These are phyloP conservation scores for Crucibulum laeve DNA, from an alignment of 768 basidiomycete genomes.

Conservation along the genomic window DNA sequence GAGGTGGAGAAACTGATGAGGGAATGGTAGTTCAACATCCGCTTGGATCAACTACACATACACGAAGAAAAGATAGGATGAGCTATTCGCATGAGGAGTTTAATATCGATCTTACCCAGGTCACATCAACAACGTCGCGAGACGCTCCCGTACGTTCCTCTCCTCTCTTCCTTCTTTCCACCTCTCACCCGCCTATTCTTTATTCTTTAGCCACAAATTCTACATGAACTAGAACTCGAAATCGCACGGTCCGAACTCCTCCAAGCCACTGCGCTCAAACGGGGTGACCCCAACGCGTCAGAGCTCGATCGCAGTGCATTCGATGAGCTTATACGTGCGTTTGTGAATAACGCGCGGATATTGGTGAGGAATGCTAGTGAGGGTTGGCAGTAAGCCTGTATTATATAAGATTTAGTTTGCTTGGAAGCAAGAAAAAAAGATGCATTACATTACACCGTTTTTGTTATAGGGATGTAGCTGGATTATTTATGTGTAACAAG, in stretches of 20 bases:
- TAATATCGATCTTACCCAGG: slow-evolving; percentile 91
- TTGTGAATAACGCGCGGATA: slow-evolving; percentile 92
- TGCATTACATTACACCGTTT: no score
- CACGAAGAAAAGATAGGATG: slow-evolving; percentile 83
- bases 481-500: no score
- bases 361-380: slow-evolving; percentile 71
- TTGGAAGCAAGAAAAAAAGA: not conserved
- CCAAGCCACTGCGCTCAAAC: slow-evolving; percentile 64
- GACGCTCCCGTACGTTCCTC: slow-evolving; percentile 42
- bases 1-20: not conserved
- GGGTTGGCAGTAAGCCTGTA: slow-evolving; percentile 33
- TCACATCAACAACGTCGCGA: slow-evolving; percentile 51
- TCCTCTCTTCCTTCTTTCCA: slow-evolving; percentile 3
- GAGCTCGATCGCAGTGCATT: slow-evolving; percentile 73
- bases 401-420: not conserved
- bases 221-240: slow-evolving; percentile 92
- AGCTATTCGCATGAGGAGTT: slow-evolving; percentile 94
- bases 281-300: slow-evolving; percentile 52
- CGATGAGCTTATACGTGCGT: slow-evolving; percentile 87
- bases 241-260: slow-evolving; percentile 69
- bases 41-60: slow-evolving; percentile 52
- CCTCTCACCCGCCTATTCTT: not conserved
- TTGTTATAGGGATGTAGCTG: no score
- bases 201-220: slow-evolving; percentile 43
- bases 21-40: slow-evolving; percentile 55